Evolutionary conservation across 805 yeast genomes (phyloP), one percentile per base, ranked within the genome.

Genomic region (Starmerella apicola): DNA sequence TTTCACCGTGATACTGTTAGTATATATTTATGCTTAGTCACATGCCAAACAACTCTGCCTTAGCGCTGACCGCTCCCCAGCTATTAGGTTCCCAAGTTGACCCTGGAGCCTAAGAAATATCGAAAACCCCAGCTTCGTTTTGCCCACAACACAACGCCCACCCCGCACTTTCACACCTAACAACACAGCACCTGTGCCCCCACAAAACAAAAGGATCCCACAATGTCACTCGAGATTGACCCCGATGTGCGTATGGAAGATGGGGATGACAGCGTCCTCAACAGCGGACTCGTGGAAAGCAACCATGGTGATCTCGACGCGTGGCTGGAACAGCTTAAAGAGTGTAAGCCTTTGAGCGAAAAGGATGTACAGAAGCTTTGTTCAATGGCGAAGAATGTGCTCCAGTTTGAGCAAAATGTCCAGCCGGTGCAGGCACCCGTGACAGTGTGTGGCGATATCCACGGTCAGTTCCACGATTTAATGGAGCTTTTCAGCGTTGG

Each of bases 401-500:
- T 86, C 53, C 93, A 83, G 59, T 78, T 76, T 51, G 96, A 86
- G 65, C 86, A 82, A 52, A 86, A 86, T 58, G 96, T 86, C 36
- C 95, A 85, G 64, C 95, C 95, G 2, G 95, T 86, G 36, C 76
- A 75, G 48, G 94, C 86, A 6, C 97, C 97, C 10, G 96, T 86
- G 35, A 86, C 96, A 22, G 85, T 86, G 49, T 86, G 96, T 67
- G 96, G 96, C 52, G 96, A 86, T 63, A 93, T 86, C 36, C 96
- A 86, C 58, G 96, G 96, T 32, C 96, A 86, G 64, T 86, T 86
- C 60, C 95, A 86, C 63, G 96, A 86, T 64, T 69, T 86, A 58
- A 83, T 86, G 81, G 96, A 86, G 63, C 67, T 86, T 48, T 86
- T 86, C 65, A 82, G 84, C 58, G 86, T 86, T 52, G 96, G 95